Evolutionary conservation across 1,284 basidiomycete species (phyloP), one percentile per base, ranked within the genome.

Genomic region (Meripilus lineatus): DNA sequence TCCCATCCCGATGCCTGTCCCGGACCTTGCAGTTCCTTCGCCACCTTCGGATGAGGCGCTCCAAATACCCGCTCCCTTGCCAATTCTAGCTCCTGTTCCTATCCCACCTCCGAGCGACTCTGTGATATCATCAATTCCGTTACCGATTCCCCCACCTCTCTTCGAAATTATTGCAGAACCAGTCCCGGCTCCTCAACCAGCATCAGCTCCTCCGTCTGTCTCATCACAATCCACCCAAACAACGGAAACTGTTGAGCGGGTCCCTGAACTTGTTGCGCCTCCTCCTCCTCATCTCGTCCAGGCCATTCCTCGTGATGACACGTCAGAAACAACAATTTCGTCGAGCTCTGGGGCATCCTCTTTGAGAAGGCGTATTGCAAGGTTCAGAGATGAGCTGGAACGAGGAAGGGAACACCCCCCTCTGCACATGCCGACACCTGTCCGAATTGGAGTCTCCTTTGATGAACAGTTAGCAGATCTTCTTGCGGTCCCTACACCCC

Each of bases 381-480:
- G 53, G 36, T 49, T 51, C 25, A 59, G 56, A 52, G 47, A 42
- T 21, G 49, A 52, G 10, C 22, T 49, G 17, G 37, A 45, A 23
- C 26, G 48, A 34, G 54, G 58, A 8, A 52, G 51, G 5, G 55
- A 58, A 2, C 56, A 56, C 3, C 51, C 59, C 11, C 61, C 64
- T 0, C 58, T 75, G 21, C 64, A 64, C 32, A 63, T 66, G 46
- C 76, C 75, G 6, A 57, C 63, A 1, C 69, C 74, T 3, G 54
- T 59, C 13, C 68, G 61, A 15, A n/a, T 30, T 10, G 75, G 72
- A 8, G 72, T 68, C 3, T 74, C 79, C 0, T 65, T 84, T 30
- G 73, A 75, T 10, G 72, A 81, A 44, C 72, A 77, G 45, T 58
- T 86, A 6, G 72, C 79, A 41, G 77, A 81, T n/a, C 68, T 84